These are phyloP conservation scores for Kokia cookei DNA, from an alignment of 441 rosid species.

Conservation along the genomic window DNA sequence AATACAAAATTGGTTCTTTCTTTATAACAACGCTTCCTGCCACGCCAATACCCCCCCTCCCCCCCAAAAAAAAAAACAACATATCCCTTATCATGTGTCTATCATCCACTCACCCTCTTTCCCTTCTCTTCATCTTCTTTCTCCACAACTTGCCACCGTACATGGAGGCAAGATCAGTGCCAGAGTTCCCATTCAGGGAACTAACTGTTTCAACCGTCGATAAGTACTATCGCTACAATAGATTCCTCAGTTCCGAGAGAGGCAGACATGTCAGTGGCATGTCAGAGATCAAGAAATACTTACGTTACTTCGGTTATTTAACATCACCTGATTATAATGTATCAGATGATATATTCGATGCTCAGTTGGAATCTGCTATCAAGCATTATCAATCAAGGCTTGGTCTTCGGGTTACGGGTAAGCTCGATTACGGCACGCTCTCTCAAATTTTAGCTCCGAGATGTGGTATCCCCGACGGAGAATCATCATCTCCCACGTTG, in stretches of 20 bases:
- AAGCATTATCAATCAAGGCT: constrained; percentile 37
- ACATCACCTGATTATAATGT: constrained; percentile 9
- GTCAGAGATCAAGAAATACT: constrained; percentile 45
- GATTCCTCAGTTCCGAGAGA: constrained; percentile 20
- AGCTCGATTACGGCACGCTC: constrained; percentile 45
- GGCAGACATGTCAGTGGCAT: constrained; percentile 27
- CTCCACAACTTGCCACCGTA: constrained; percentile 8
- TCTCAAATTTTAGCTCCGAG: constrained; percentile 40
- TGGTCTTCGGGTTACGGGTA: constrained; percentile 46
- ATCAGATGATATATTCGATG: constrained; percentile 22
- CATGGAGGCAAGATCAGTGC: constrained; percentile 14
- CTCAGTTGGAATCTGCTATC: constrained; percentile 32
- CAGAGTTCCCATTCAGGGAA: neutral
- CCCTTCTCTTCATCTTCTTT: constrained; percentile 16
- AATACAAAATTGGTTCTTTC: constrained; percentile 12
- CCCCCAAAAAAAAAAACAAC: neutral
- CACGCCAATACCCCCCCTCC: neutral
- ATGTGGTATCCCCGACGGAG: constrained; percentile 50
- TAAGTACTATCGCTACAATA: constrained; percentile 1
- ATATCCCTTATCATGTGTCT: constrained; percentile 2
- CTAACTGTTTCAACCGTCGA: neutral
- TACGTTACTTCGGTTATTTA: constrained; percentile 54
- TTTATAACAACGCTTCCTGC: constrained; percentile 29
- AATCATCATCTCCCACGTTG: constrained; percentile 5
- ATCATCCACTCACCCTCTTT: neutral